Conservation (phyloP, 306 rosid species). For the Quercus ilex region DNA sequence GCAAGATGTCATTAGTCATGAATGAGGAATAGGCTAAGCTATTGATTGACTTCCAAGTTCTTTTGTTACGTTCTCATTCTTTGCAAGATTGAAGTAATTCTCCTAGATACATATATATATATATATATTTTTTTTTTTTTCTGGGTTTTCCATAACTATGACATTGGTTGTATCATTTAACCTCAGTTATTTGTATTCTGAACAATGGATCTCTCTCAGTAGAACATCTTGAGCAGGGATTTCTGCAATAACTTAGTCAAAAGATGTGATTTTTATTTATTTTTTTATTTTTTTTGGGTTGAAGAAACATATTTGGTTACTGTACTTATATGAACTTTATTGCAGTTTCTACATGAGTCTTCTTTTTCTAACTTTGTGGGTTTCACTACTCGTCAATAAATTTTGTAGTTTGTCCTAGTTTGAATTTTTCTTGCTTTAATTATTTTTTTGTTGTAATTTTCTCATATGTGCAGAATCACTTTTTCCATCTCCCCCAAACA, state of each 20-base stretch:
- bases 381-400: no score
- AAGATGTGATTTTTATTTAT: neutral
- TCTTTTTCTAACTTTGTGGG: neutral
- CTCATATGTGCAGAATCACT: no score
- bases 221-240: neutral
- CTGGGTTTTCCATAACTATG: slow-evolving; percentile 10
- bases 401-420: no score
- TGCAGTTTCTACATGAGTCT: neutral
- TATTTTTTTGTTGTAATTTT: no score
- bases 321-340: neutral
- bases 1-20: slow-evolving; percentile 21
- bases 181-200: slow-evolving; percentile 11
- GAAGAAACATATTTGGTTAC: neutral
- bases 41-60: slow-evolving; percentile 14
- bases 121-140: neutral
- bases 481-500: no score
- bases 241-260: neutral
- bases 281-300: neutral
- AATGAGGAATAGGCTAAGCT: slow-evolving; percentile 9
- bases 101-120: neutral
- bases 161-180: neutral
- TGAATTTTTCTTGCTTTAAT: no score
- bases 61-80: slow-evolving; percentile 21
- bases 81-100: slow-evolving; percentile 14
- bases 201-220: slow-evolving; percentile 6